Base-by-base conservation (phyloP, 129 eudicot genomes). In the Arctium minus region DNA sequence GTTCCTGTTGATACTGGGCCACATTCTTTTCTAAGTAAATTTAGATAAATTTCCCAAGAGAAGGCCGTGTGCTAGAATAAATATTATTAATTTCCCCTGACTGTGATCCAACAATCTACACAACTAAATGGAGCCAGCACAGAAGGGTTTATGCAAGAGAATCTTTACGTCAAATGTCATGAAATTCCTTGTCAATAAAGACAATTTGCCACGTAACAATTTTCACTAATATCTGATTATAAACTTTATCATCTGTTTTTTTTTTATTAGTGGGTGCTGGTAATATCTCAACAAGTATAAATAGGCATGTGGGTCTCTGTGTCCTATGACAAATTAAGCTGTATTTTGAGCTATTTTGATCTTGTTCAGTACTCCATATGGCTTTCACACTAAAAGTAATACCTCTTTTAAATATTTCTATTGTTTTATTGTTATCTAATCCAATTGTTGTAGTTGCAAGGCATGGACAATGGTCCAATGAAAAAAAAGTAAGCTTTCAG, bases 291-390 rank as follows among this genome's bases (percentile, higher is more conserved):
- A 40, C 85, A 53, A 85, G 84, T 88, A 90, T 92, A 90, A 79
- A 92, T 83, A 92, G 85, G 80, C 81, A 80, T 80, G 84, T 71
- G 71, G 65, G 60, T 77, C 79, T 73, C 76, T 79, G 44, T 84
- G 35, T 83, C 76, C 56, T 86, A 81, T 78, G 75, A 13, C 76
- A 81, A 70, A 36, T 42, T 15, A 82, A 78, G 69, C 85, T 75
- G 67, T 62, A 79, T 64, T 22, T 22, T 22, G 27, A 22, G 27
- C 27, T 22, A 22, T 22, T 22, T 73, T 76, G 33, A 38, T 56
- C 75, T 79, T 69, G 22, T 79, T 44, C 13, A 76, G 32, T 73
- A 44, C 65, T 74, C 73, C 70, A 60, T 48, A 87, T 88, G 94
- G 88, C 79, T 86, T 75, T 88, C 53, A 77, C 69, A 46, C 10